Conservation (phyloP, 1,284 basidiomycete genomes). For the Bjerkandera adusta region DNA sequence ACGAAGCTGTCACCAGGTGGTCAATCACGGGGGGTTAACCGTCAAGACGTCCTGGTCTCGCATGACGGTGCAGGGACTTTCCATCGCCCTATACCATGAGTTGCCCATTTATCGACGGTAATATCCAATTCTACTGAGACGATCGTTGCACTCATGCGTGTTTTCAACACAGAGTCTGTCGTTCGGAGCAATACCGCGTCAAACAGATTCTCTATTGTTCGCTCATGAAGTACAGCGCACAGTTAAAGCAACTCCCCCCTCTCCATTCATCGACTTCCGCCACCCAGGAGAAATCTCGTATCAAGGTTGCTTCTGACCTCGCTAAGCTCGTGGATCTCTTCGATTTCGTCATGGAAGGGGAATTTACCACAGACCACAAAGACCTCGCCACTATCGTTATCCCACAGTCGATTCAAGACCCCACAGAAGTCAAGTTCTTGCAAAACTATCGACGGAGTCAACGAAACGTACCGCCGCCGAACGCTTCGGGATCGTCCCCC, state of each 20-base stretch:
- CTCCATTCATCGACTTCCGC: background rate
- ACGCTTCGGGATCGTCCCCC: no score
- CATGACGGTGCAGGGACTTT: constrained; percentile 63
- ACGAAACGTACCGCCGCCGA: constrained; percentile 8
- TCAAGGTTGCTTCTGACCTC: constrained; percentile 11
- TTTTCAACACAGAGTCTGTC: constrained; percentile 54
- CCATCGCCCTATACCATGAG: constrained; percentile 61
- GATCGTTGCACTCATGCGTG: constrained; percentile 1
- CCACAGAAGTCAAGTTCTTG: no score
- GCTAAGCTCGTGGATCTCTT: constrained; percentile 45
- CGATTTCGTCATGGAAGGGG: constrained; percentile 56
- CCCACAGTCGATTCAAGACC: no score
- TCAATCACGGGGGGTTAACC: constrained; percentile 73
- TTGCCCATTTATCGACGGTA: constrained; percentile 75
- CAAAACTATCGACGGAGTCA: no score
- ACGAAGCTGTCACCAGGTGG: constrained; percentile 73
- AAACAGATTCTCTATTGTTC: constrained; percentile 61
- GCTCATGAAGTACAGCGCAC: constrained; percentile 37
- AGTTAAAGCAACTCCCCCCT: constrained; percentile 24
- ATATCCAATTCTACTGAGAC: constrained; percentile 10
- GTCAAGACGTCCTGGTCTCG: constrained; percentile 81
- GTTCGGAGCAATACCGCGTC: constrained; percentile 70
- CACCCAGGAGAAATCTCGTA: background rate
- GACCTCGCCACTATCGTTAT: constrained; percentile 30
- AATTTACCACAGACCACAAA: constrained; percentile 41